phyloP scores from a whole-genome alignment of 805 yeast species.

The Candida awuae region DNA sequence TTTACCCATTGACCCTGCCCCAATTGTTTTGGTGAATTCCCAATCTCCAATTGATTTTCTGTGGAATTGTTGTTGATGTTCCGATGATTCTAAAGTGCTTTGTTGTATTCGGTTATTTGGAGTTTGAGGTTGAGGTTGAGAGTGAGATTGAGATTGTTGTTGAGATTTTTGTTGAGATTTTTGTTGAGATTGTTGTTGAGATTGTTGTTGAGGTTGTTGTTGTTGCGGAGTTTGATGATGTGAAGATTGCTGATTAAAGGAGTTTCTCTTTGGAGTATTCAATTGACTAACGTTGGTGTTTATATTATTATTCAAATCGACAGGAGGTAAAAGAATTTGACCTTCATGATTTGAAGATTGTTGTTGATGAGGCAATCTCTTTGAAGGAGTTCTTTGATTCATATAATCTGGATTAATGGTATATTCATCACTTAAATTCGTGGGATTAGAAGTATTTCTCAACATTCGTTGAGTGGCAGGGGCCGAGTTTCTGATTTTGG shows the following conservation, averaged over 20 bases:
- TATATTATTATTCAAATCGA: too few species aligned
- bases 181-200: conserved; percentile 4
- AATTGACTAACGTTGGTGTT: conserved; percentile 10
- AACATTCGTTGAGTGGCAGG: conserved; percentile 71
- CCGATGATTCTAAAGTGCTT: not conserved
- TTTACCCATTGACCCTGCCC: conserved; percentile 99
- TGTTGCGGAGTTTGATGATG: not conserved
- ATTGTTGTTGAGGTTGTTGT: conserved; percentile 1
- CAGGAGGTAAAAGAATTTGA: conserved; percentile 20
- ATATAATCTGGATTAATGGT: conserved; percentile 17
- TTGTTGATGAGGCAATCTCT: conserved; percentile 15
- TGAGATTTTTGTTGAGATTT: not conserved
- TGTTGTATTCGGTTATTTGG: conserved; percentile 9
- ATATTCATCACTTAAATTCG: conserved; percentile 20
- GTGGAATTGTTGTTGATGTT: conserved; percentile 41
- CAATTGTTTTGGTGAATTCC: conserved; percentile 91
- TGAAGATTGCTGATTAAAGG: too few species aligned
- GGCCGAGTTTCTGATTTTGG: conserved; percentile 25
- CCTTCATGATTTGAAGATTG: conserved; percentile 12
- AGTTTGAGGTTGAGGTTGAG: conserved; percentile 9
- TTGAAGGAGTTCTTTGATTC: conserved; percentile 17
- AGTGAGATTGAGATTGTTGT: conserved; percentile 6
- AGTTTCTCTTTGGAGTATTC: conserved; percentile 3
- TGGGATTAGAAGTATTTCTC: conserved; percentile 35
- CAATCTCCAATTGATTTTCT: conserved; percentile 91